phyloP scores from a whole-genome alignment of 2,329 filamentous ascomycete genomes.

The Ceratocystis albifundus region DNA sequence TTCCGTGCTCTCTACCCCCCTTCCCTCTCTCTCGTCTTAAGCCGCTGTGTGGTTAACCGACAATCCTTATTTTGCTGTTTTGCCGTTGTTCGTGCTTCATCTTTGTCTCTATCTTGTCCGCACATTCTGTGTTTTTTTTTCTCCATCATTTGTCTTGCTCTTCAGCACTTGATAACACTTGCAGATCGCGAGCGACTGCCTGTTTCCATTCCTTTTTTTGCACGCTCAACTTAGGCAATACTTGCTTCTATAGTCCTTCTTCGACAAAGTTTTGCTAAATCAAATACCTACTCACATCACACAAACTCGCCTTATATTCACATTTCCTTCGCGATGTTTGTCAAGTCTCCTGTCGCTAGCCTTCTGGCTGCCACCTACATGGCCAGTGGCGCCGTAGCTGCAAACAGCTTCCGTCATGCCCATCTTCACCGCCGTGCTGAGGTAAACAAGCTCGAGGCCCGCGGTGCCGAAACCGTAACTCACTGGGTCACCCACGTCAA shows the following conservation, averaged over 20 bases:
- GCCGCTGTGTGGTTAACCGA: slow-evolving; percentile 23
- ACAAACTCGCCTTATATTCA: slow-evolving; percentile 23
- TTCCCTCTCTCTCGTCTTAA: background rate
- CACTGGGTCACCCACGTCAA: slow-evolving; percentile 36
- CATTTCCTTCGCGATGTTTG: slow-evolving; percentile 32
- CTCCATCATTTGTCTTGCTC: slow-evolving; percentile 8
- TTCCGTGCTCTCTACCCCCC: background rate
- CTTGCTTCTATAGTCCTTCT: slow-evolving; percentile 2
- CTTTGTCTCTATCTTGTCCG: slow-evolving; percentile 18
- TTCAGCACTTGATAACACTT: background rate
- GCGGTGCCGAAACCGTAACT: slow-evolving; percentile 30
- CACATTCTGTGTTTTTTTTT: slow-evolving; percentile 11
- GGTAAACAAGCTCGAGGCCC: slow-evolving; percentile 26
- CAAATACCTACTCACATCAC: slow-evolving; percentile 16
- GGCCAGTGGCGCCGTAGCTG: slow-evolving; percentile 35
- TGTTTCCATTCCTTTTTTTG: slow-evolving; percentile 6
- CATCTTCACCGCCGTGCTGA: slow-evolving; percentile 23
- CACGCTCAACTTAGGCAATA: background rate
- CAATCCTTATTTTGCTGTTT: slow-evolving; percentile 22
- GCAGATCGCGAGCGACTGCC: slow-evolving; percentile 21
- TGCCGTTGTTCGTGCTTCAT: slow-evolving; percentile 20
- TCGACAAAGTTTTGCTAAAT: background rate
- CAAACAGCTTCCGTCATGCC: slow-evolving; percentile 35
- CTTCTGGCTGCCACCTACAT: slow-evolving; percentile 35
- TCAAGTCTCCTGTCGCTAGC: slow-evolving; percentile 33